Evolutionary conservation across 768 basidiomycete species (phyloP), one percentile per base, ranked within the genome.

Genomic region (Mycena filopes): DNA sequence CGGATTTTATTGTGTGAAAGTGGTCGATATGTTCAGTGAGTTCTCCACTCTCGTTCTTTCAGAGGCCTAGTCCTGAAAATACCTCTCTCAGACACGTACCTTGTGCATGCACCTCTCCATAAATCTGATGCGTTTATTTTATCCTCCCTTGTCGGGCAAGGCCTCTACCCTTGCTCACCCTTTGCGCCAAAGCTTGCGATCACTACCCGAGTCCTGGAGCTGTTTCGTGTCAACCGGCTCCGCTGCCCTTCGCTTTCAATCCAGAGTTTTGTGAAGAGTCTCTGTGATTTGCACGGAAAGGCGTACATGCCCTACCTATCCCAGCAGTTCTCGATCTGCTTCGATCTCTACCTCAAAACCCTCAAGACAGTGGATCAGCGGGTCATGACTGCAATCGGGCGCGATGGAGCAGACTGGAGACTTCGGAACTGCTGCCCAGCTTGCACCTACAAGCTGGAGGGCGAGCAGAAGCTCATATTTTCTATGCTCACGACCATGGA

Each of bases 311-410:
- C 48, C 12, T 67, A 70, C 33, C 25, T 54, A 10, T 4, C 16
- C 7, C 33, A 50, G 31, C 55, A 50, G 20, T 68, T 84, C 36
- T 69, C 76, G 1, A 70, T 73, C 29, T 68, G 78, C 13, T 81
- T 77, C 55, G 79, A 82, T 51, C 47, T 75, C 0, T 83, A 81
- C 59, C 74, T 83, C 12, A 28, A 62, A 0, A 75, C 82, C 5
- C 53, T 60, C 0, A 57, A 65, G 1, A 12, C 0, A 0, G 69
- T 79, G 15, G 65, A 78, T 21, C 20, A 25, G 5, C 55, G 43
- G 0, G 71, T 81, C 15, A 36, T 63, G 3, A 29, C n/a, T 16
- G 72, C 63, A 3, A 70, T 84, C 18, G 73, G 73, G 0, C 67
- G 73, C 0, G 70, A 78, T 47, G 36, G 29, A 0, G 69, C 74